Percentiles rank a stretch among this genome's conserved stretches.
phyloP scores from a whole-genome alignment of 2,329 filamentous ascomycete genomes.

The Beauveria asiatica region DNA sequence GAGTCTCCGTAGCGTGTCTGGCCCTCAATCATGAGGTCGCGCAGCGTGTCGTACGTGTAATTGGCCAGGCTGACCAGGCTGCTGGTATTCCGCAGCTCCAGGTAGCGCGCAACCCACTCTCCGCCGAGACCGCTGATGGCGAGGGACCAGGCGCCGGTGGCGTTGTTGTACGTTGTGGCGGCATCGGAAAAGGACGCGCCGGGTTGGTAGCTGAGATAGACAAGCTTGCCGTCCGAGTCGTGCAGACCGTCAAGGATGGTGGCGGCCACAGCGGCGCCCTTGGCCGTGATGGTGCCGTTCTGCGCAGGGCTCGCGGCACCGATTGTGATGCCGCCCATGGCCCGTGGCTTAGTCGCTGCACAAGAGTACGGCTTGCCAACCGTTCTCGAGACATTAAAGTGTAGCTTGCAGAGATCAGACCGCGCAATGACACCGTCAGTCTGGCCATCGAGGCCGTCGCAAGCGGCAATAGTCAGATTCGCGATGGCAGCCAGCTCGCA shows the following conservation, averaged over 20 bases:
- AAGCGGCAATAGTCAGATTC: neutral
- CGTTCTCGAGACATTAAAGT: constrained; percentile 22
- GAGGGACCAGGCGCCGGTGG: constrained; percentile 23
- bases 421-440: neutral
- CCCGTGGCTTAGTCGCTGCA: constrained; percentile 13
- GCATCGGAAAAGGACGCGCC: constrained; percentile 26
- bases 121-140: constrained; percentile 22
- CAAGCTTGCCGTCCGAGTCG: constrained; percentile 26
- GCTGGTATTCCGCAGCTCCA: constrained; percentile 26
- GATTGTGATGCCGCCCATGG: constrained; percentile 15
- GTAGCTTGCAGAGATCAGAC: constrained; percentile 17
- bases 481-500: neutral
- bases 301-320: constrained; percentile 18
- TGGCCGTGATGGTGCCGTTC: constrained; percentile 24
- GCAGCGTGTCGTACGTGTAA: constrained; percentile 45
- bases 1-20: constrained; percentile 39
- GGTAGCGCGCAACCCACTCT: constrained; percentile 30
- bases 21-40: constrained; percentile 41
- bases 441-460: neutral
- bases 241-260: constrained; percentile 27
- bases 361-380: constrained; percentile 26
- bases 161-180: constrained; percentile 22
- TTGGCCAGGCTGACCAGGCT: constrained; percentile 31
- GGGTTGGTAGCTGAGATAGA: constrained; percentile 28
- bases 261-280: constrained; percentile 24